Evolutionary conservation across 768 basidiomycete genomes (phyloP).

Genomic region (Hirschioporus abietinus): DNA sequence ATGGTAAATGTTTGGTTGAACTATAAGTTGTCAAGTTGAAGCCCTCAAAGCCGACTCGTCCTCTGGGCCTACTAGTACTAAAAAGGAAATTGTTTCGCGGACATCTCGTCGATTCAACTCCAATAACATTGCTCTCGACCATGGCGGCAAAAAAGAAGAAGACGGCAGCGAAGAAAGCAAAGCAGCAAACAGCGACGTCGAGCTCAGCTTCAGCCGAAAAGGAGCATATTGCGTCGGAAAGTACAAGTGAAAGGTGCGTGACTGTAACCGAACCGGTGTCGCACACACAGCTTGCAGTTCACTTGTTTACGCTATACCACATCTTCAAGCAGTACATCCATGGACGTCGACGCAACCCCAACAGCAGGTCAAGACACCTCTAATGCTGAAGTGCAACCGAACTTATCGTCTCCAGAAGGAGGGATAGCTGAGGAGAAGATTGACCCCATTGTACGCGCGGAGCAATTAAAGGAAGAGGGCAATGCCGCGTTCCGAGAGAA

Average conservation of each 20-base stretch:
- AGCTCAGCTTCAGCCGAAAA: not conserved
- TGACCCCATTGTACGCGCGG: slow-evolving; percentile 44
- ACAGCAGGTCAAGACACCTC: not conserved
- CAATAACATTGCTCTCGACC: not conserved
- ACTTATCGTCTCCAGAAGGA: slow-evolving; percentile 13
- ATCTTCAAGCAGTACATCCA: not conserved
- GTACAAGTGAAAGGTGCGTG: not conserved
- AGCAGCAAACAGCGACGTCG: not conserved
- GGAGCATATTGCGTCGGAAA: not conserved
- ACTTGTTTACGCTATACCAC: not conserved
- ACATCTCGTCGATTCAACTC: not conserved
- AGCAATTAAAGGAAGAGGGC: slow-evolving; percentile 67
- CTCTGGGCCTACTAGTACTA: too few species aligned
- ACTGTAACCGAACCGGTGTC: not conserved
- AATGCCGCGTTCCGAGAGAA: slow-evolving; percentile 69
- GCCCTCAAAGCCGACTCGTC: too few species aligned
- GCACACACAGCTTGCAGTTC: not conserved
- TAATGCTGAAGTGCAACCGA: not conserved
- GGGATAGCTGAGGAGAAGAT: not conserved
- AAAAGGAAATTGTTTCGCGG: not conserved
- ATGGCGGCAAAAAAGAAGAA: not conserved
- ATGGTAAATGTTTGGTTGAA: too few species aligned
- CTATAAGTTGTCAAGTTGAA: too few species aligned
- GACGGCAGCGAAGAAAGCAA: not conserved
- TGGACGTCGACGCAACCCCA: not conserved